Evolutionary conservation across 139 green algal species (phyloP).

Genomic region (Klebsormidium nitens): DNA sequence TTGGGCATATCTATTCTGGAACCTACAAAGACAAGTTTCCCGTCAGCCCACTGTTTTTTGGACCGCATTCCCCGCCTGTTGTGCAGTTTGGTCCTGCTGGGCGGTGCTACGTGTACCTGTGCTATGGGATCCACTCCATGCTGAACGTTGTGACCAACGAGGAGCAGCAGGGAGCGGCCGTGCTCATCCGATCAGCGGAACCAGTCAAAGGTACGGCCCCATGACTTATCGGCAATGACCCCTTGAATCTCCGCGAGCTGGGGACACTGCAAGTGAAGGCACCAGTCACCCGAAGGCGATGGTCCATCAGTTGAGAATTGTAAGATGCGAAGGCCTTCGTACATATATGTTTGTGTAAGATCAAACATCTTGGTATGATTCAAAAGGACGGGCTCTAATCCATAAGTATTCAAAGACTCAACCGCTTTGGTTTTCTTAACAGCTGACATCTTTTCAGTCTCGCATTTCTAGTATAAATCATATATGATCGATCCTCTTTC

Average conservation of each 20-base stretch:
- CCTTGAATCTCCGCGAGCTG: background rate
- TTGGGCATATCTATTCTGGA: too few relatives aligned
- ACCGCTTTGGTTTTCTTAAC: background rate
- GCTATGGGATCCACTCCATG: constrained; percentile 40
- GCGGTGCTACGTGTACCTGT: constrained; percentile 32
- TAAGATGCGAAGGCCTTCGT: too few relatives aligned
- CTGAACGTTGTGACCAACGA: constrained; percentile 27
- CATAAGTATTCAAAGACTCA: background rate
- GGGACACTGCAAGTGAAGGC: too few relatives aligned
- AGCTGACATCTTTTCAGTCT: background rate
- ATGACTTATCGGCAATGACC: background rate
- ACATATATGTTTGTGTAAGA: too few relatives aligned
- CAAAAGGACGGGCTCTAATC: background rate
- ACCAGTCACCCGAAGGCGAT: too few relatives aligned
- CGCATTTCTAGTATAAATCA: background rate
- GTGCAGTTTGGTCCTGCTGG: constrained; percentile 31
- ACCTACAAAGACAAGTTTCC: too few relatives aligned
- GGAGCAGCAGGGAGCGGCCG: constrained; percentile 17
- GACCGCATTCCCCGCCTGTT: too few relatives aligned
- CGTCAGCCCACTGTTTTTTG: too few relatives aligned
- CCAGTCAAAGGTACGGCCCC: constrained; percentile 7
- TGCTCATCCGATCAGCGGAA: constrained; percentile 31
- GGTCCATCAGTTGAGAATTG: too few relatives aligned
- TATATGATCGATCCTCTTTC: background rate
- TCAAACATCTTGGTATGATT: background rate